Percentiles rank a stretch among this genome's conserved stretches.
Conservation (phyloP, 495 filamentous ascomycete genomes). For the Amphirosellinia nigrospora region DNA sequence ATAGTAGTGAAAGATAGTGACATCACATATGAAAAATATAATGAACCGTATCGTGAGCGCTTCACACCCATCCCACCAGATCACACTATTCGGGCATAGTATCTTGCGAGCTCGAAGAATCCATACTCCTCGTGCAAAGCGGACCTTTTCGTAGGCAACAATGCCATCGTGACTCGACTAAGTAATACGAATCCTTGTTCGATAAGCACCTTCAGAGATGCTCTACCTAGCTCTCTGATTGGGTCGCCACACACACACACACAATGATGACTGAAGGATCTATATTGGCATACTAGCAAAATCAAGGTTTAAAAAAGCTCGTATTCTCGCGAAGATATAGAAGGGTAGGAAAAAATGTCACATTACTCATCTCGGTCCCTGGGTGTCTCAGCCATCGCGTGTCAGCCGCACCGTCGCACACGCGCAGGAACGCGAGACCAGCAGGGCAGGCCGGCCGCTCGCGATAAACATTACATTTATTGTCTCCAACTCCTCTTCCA, state of each 20-base stretch:
- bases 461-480: background rate
- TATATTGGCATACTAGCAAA: background rate
- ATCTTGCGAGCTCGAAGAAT: background rate
- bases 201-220: background rate
- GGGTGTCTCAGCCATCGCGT: background rate
- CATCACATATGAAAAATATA: background rate
- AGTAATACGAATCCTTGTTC: conserved; percentile 4
- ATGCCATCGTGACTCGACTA: conserved; percentile 5
- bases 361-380: background rate
- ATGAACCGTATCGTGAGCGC: background rate
- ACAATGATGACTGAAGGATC: background rate
- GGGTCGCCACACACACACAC: background rate
- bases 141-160: background rate
- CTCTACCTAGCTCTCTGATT: conserved; percentile 1
- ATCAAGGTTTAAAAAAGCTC: background rate
- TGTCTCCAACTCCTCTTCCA: background rate
- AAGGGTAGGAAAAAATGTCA: conserved; percentile 9
- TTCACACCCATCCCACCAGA: background rate
- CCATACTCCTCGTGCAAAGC: too few relatives aligned
- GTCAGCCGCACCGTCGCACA: conserved; percentile 2
- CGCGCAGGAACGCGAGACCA: background rate
- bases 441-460: background rate
- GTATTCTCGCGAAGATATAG: background rate
- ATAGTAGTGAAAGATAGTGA: background rate
- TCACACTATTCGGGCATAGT: background rate